phyloP scores from a whole-genome alignment of 371 early-diverging fungal species.

The Blakeslea trispora region DNA sequence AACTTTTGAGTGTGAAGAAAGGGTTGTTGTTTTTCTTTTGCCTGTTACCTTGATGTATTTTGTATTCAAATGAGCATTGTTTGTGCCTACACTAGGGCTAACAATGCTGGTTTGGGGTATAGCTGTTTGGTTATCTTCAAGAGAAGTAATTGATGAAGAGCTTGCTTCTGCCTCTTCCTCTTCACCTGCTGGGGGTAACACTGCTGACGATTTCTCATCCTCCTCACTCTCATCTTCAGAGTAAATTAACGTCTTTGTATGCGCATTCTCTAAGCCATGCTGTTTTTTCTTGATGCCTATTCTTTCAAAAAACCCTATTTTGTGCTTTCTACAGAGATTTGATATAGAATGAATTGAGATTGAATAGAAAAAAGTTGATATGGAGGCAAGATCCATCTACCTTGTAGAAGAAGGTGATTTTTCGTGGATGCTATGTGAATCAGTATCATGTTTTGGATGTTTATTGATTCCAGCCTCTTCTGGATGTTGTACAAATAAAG shows the following conservation, averaged over 20 bases:
- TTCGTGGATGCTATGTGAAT: not conserved
- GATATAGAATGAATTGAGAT: too few species aligned
- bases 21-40: too few species aligned
- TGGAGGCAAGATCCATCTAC: too few species aligned
- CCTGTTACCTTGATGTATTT: conserved; percentile 11
- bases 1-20: too few species aligned
- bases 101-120: conserved; percentile 15
- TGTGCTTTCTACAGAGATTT: not conserved
- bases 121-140: not conserved
- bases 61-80: not conserved
- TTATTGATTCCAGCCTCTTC: not conserved
- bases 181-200: not conserved
- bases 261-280: not conserved
- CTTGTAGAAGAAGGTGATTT: not conserved
- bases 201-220: not conserved
- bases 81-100: not conserved
- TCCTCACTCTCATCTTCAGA: conserved; percentile 9
- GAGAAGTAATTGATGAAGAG: not conserved
- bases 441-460: not conserved
- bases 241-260: not conserved
- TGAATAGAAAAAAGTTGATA: too few species aligned
- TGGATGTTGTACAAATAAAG: not conserved
- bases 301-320: conserved; percentile 24
- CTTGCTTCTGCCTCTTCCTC: conserved; percentile 11
- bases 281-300: conserved; percentile 17